A percentile compares a stretch with the other conserved stretches of the same genome.
These are phyloP conservation scores for Beauveria sp. DNA, from an alignment of 2,329 filamentous ascomycete genomes.

Conservation along the genomic window DNA sequence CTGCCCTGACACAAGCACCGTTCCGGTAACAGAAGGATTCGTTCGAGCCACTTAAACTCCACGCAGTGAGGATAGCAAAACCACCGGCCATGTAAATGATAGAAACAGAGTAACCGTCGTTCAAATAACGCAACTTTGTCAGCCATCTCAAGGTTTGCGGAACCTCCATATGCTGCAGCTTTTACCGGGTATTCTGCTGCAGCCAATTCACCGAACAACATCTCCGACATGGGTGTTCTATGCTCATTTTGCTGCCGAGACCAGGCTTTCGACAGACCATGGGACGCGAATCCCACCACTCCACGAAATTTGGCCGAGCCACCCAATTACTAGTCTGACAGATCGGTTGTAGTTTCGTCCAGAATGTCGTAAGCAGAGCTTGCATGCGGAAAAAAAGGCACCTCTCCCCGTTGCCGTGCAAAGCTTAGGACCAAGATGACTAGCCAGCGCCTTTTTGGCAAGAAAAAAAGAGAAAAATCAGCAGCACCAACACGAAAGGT, in stretches of 20 bases:
- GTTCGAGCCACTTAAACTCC: background rate
- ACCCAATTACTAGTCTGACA: background rate
- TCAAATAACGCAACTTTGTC: constrained; percentile 5
- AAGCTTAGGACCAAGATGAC: background rate
- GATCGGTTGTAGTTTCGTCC: background rate
- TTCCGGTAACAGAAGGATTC: background rate
- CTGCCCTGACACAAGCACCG: background rate
- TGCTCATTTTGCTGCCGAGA: background rate
- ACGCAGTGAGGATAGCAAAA: constrained; percentile 1
- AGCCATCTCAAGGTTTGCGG: background rate
- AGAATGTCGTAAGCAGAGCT: background rate
- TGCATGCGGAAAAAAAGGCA: background rate
- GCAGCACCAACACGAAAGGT: background rate
- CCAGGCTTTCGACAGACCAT: background rate
- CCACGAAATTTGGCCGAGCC: background rate
- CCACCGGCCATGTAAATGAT: constrained; percentile 5
- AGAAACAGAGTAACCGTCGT: constrained; percentile 11
- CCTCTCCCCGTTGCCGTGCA: background rate
- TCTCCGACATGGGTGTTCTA: background rate
- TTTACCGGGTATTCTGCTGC: background rate
- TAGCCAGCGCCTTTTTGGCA: background rate
- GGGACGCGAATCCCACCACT: background rate
- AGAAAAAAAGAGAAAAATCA: constrained; percentile 6
- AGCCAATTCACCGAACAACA: background rate
- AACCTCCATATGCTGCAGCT: background rate